phyloP scores from a whole-genome alignment of 1,284 basidiomycete genomes.

The Golubevia pallescens region DNA sequence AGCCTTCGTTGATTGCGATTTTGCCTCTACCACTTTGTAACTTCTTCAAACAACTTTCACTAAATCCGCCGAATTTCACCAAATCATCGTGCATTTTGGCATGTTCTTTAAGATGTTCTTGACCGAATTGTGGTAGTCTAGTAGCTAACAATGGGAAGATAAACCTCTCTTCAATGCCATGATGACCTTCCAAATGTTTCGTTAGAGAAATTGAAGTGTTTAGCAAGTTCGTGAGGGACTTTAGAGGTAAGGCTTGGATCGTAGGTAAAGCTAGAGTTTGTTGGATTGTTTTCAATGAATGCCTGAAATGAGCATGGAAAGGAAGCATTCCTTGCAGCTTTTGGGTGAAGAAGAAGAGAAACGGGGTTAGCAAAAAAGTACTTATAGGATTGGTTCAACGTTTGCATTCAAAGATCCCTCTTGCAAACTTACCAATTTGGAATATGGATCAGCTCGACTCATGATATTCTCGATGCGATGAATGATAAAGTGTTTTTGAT shows the following conservation, averaged over 20 bases:
- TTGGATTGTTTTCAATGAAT: conserved; percentile 18
- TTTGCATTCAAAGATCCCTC: no score
- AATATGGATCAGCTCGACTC: no score
- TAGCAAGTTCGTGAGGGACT: conserved; percentile 12
- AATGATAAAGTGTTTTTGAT: no score
- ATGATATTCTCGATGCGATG: no score
- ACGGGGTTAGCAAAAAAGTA: no score
- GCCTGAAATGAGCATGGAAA: conserved; percentile 38
- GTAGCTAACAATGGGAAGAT: conserved; percentile 38
- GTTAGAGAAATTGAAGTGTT: conserved; percentile 17
- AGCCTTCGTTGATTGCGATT: conserved; percentile 3
- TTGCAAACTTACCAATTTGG: no score
- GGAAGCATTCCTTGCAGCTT: conserved; percentile 37
- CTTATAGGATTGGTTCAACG: no score
- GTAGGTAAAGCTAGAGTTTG: conserved; percentile 14
- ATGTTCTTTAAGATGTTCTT: conserved; percentile 34
- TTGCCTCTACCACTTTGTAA: conserved; percentile 1
- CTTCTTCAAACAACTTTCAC: not conserved
- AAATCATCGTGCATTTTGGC: conserved; percentile 29
- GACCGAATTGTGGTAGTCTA: conserved; percentile 31
- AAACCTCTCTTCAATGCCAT: conserved; percentile 34
- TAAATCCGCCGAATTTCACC: conserved; percentile 10
- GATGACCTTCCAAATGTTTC: conserved; percentile 30
- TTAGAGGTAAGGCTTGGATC: conserved; percentile 9
- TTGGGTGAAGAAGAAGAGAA: conserved; percentile 21